Base-by-base conservation (phyloP, 257 asterid genomes). In the Solanum pinnatisectum region DNA sequence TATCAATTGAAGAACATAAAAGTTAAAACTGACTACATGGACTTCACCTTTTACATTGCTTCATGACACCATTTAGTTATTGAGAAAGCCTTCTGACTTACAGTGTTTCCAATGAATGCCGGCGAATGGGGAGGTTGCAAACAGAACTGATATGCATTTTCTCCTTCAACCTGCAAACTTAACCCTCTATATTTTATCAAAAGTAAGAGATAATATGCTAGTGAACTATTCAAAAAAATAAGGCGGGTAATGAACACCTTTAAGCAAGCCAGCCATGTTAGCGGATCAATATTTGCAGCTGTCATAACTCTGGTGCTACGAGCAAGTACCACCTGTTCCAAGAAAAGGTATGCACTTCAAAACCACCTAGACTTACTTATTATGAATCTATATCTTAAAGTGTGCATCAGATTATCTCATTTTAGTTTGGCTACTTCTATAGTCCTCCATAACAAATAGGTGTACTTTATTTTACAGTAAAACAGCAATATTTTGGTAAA, bases 71-170 rank as follows among this genome's bases (percentile, higher is more conserved):
- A 76, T 60, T 30, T 22, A 15, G 52, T 39, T 39, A 46, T 13
- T 65, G 81, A 77, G 65, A 60, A 22, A 32, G 76, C 35, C 73
- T 83, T 86, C 67, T 72, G 86, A 93, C 95, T 94, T 89, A 96
- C 99, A 60, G 99, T 97, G 92, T 97, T 97, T 72, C 99, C 99
- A 68, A 97, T 94, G 93, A 97, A 97, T 85, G 99, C 99, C 40
- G 99, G 94, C 78, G 99, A 94, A 67, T 93, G 96, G 32, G 98
- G 96, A 89, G 99, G 99, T 87, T 97, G 99, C 88, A 97, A 93
- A 87, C 95, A 97, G 90, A 97, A 97, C 89, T 96, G 98, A 91
- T 96, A 97, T 8, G 98, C 93, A 90, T 95, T 95, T 84, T 88
- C 92, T 46, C 99, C 99, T 91, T 94, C 98, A 85, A 87, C 92